A percentile compares a stretch with the other conserved stretches of the same genome.
phyloP scores from a whole-genome alignment of 768 basidiomycete genomes.

The Tulasnella calospora region DNA sequence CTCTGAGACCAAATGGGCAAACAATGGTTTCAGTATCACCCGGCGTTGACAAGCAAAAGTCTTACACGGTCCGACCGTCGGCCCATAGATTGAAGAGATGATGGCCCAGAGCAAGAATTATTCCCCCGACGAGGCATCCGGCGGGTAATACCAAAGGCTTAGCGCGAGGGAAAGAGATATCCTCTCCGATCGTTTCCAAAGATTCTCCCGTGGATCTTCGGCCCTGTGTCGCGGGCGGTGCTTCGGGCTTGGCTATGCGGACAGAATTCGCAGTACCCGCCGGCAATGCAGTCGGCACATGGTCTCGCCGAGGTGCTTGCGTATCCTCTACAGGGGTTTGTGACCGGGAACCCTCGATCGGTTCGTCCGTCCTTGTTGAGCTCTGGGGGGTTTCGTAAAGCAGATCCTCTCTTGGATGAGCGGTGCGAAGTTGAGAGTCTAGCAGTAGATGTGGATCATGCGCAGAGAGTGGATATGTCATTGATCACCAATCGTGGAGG shows the following conservation, averaged over 20 bases:
- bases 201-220: neutral
- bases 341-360: neutral
- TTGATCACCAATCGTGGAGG: neutral
- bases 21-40: neutral
- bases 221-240: neutral
- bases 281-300: neutral
- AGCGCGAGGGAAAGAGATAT: neutral
- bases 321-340: neutral
- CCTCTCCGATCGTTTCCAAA: neutral
- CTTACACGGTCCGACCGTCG: neutral
- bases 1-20: neutral
- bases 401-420: neutral
- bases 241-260: neutral
- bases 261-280: neutral
- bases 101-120: neutral
- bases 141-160: neutral
- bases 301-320: neutral
- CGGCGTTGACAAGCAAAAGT: neutral
- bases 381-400: neutral
- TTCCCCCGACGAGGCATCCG: neutral
- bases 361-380: neutral
- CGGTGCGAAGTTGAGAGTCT: neutral
- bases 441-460: neutral
- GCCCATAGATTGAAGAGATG: neutral
- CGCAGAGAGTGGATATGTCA: neutral